These are phyloP conservation scores for Arthroderma sp. DNA, from an alignment of 2,329 filamentous ascomycete species.

Conservation along the genomic window DNA sequence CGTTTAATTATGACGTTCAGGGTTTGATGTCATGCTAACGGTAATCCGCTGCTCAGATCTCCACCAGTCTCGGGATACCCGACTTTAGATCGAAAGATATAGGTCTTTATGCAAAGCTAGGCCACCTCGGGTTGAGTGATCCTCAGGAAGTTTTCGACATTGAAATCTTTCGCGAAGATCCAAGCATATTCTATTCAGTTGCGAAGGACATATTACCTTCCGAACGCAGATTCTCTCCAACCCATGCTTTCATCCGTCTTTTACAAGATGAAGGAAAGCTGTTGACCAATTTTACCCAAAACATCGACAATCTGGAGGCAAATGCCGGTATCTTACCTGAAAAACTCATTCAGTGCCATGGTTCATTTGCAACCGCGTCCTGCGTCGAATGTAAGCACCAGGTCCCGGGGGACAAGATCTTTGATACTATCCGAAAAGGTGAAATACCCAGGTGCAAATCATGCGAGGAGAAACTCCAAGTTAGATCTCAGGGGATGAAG, in stretches of 20 bases:
- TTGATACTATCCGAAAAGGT: slow-evolving; percentile 62
- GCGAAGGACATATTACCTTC: slow-evolving; percentile 81
- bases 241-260: slow-evolving; percentile 83
- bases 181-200: slow-evolving; percentile 78
- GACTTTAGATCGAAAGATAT: slow-evolving; percentile 92
- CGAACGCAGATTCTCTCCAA: slow-evolving; percentile 70
- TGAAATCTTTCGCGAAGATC: slow-evolving; percentile 69
- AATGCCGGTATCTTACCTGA: slow-evolving; percentile 68
- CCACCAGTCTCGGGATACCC: slow-evolving; percentile 88
- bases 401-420: slow-evolving; percentile 64
- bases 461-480: slow-evolving; percentile 47
- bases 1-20: not conserved
- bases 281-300: slow-evolving; percentile 94
- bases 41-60: slow-evolving; percentile 44
- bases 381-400: slow-evolving; percentile 70
- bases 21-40: slow-evolving; percentile 1
- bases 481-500: slow-evolving; percentile 36
- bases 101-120: slow-evolving; percentile 77
- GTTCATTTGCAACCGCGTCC: slow-evolving; percentile 83
- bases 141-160: slow-evolving; percentile 97
- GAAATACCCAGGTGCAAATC: slow-evolving; percentile 63
- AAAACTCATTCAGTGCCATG: slow-evolving; percentile 90
- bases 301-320: slow-evolving; percentile 91
- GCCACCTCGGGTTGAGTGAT: slow-evolving; percentile 62
- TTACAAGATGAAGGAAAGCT: slow-evolving; percentile 80